Evolutionary conservation across 2,329 filamentous ascomycete genomes (phyloP), one percentile per base, ranked within the genome.

Genomic region (Diaporthe citriasiana): DNA sequence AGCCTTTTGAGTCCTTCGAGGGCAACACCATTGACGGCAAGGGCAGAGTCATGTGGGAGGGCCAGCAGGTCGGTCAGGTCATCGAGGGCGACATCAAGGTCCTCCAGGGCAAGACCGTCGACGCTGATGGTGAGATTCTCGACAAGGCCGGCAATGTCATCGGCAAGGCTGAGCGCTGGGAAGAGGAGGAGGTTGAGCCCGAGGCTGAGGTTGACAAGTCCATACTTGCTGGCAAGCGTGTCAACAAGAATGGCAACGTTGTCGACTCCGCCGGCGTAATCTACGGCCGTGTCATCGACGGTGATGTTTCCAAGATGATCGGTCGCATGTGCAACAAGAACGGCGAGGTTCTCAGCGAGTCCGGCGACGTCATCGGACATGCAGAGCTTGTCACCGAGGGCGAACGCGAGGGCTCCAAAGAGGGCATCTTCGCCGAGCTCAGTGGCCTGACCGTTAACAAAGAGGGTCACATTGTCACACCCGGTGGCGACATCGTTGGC

Each of bases 281-380:
- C 76, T 91, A 89, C 75, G 93, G 91, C 47, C 89, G 91, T 51
- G 87, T 95, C 1, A 82, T 94, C 27, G 91, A 94, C 79, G 93
- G 93, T 19, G 89, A 92, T 75, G 79, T 89, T 47, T 89, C 89
- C 81, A 87, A 89, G 71, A 87, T 94, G 55, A 83, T 90, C 13
- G 93, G 93, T 38, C 90, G 89, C 79, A 92, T 93, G 88, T 91
- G 92, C 78, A 91, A 94, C 81, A 93, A 91, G 82, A 84, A 93
- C 40, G 93, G 93, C 47, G 90, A 93, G 79, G 89, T 94, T 77
- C 90, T 92, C 84, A 93, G 92, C 79, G 93, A 94, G 80, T 89
- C 87, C n/a, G 93, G 93, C 59, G 90, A 93, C 73, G 85, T 94
- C 60, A 88, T 94, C 74, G 93, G 93, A 75, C 88, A 87, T 73